A percentile compares a stretch with the other conserved stretches of the same genome.
phyloP scores from a whole-genome alignment of 2,329 filamentous ascomycete species.

The Diplodia sapinea region DNA sequence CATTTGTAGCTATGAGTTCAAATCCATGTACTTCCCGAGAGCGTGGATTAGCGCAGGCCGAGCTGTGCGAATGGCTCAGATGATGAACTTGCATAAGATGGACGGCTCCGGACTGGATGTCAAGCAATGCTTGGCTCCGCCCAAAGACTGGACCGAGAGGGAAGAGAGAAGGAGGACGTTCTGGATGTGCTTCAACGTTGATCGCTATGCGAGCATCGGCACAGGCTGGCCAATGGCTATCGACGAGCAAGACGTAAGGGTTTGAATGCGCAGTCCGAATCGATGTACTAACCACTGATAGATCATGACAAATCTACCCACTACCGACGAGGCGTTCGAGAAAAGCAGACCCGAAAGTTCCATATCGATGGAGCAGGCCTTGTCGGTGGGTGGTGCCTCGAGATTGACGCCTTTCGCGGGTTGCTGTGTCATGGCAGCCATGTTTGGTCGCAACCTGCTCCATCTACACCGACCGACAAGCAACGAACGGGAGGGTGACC shows the following conservation, averaged over 20 bases:
- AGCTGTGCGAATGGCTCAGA: constrained; percentile 79
- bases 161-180: constrained; percentile 93
- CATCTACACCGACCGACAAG: constrained; percentile 87
- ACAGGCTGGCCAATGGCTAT: constrained; percentile 97
- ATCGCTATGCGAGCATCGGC: constrained; percentile 92
- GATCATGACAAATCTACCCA: constrained; percentile 83
- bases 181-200: constrained; percentile 90
- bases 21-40: constrained; percentile 94
- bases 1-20: constrained; percentile 87
- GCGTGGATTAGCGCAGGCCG: constrained; percentile 93
- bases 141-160: constrained; percentile 90
- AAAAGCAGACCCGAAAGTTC: constrained; percentile 77
- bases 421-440: constrained; percentile 81
- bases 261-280: not conserved
- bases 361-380: constrained; percentile 70
- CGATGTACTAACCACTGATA: constrained; percentile 39
- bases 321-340: constrained; percentile 83
- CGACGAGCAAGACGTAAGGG: constrained; percentile 79
- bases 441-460: constrained; percentile 88
- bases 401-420: constrained; percentile 79
- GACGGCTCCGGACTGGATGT: constrained; percentile 85
- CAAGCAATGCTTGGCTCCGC: constrained; percentile 85
- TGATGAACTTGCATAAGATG: constrained; percentile 90
- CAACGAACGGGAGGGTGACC: constrained; percentile 81
- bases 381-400: constrained; percentile 72